Evolutionary conservation across 495 filamentous ascomycete genomes (phyloP).

Genomic region (Aspergillus indologenus): DNA sequence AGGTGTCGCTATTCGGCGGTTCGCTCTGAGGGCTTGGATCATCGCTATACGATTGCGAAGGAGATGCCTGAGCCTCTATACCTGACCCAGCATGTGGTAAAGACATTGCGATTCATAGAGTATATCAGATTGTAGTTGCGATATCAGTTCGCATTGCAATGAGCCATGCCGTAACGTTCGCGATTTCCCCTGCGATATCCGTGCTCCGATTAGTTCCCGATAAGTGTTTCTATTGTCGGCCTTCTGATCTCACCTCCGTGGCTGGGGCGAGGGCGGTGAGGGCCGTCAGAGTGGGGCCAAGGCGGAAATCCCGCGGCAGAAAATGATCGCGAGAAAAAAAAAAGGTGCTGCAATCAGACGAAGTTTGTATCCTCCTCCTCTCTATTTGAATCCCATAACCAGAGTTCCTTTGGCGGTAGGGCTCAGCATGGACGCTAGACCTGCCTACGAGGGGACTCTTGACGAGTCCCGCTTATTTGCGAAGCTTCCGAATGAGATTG

Average conservation of each 20-base stretch:
- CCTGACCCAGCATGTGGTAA: conserved; percentile 16
- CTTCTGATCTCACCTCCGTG: conserved; percentile 29
- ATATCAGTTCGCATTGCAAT: conserved; percentile 13
- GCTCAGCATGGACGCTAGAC: conserved; percentile 41
- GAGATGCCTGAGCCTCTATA: conserved; percentile 14
- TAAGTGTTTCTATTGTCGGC: conserved; percentile 18
- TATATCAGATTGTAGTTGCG: not conserved
- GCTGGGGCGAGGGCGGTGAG: conserved; percentile 37
- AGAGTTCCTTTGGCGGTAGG: conserved; percentile 39
- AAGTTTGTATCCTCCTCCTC: conserved; percentile 18
- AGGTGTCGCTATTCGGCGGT: not conserved
- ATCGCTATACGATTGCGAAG: conserved; percentile 10
- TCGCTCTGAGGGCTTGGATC: conserved; percentile 9
- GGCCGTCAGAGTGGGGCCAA: conserved; percentile 28
- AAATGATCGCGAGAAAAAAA: conserved; percentile 32
- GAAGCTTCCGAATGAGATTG: conserved; percentile 61
- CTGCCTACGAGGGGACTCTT: conserved; percentile 46
- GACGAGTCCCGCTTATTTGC: conserved; percentile 45
- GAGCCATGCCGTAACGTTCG: conserved; percentile 17
- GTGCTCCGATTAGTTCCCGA: conserved; percentile 3
- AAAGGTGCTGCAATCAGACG: conserved; percentile 25
- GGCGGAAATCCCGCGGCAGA: conserved; percentile 34
- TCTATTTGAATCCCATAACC: conserved; percentile 22
- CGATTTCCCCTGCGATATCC: conserved; percentile 13
- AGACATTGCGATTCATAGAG: conserved; percentile 17